phyloP scores from a whole-genome alignment of 1,284 basidiomycete species.

The Amylostereum chailletii region DNA sequence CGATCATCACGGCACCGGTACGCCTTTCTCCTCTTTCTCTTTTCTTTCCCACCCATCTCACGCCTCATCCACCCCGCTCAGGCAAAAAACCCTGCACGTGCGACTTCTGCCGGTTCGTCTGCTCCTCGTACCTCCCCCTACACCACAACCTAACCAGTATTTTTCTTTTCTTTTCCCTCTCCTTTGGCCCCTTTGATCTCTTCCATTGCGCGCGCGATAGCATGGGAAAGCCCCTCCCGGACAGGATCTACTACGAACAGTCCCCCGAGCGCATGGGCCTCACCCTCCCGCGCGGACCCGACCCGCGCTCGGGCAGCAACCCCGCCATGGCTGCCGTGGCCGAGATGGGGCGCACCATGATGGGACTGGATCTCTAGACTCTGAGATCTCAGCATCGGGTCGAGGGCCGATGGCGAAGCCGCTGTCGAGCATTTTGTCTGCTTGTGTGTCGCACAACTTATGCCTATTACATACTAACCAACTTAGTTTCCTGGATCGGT shows the following conservation, averaged over 20 bases:
- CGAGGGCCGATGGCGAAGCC: no score
- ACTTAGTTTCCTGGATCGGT: no score
- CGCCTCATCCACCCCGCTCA: not conserved
- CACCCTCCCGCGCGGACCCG: constrained; percentile 24
- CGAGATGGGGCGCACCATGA: constrained; percentile 13
- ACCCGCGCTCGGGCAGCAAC: constrained; percentile 21
- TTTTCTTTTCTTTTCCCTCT: not conserved
- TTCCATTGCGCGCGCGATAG: constrained; percentile 8
- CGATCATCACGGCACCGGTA: constrained; percentile 29
- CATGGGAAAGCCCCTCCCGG: constrained; percentile 25
- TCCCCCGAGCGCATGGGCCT: constrained; percentile 20
- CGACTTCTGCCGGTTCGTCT: constrained; percentile 27
- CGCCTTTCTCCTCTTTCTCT: no score
- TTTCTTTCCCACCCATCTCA: not conserved
- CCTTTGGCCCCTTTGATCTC: not conserved
- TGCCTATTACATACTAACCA: no score
- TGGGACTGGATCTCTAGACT: constrained; percentile 15
- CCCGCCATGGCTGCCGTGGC: constrained; percentile 12
- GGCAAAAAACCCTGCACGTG: constrained; percentile 31
- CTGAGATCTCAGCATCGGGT: no score
- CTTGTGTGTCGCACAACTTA: no score
- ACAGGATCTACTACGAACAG: constrained; percentile 22
- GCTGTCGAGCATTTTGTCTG: no score
- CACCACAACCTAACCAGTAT: not conserved
- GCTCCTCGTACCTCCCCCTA: not conserved